Base-by-base conservation (phyloP, 441 rosid genomes). In the Gossypium laxum region DNA sequence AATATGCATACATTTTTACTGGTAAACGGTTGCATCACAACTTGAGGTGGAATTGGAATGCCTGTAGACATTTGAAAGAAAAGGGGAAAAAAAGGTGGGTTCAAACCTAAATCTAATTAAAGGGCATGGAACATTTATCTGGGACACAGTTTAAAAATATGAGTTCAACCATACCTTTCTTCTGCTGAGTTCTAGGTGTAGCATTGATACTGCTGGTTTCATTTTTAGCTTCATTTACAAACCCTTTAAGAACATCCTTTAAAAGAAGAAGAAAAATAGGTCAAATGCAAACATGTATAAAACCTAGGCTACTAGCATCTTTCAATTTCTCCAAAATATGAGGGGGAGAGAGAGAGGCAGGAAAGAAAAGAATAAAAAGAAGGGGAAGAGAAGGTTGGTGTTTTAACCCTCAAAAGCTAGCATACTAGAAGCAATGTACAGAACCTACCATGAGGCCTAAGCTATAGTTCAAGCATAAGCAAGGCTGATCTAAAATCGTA, bases 241-340 rank as follows among this genome's bases (percentile, higher is more conserved):
- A 67, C 64, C 78, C 80, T 57, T 66, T 51, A 38, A 69, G 74
- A 51, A 77, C 64, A 75, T 77, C 85, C 98, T 91, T 85, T 68
- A 66, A 75, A 52, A 71, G 30, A 50, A 71, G 51, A 50, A 72
- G 48, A 72, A 22, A 70, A 52, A 26, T 62, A 26, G 22, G 67
- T 47, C 55, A 64, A 59, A 51, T 72, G 64, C 55, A 67, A 41
- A 63, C 2, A 43, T 50, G n/a, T 61, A 30, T 30, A 30, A 30
- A 5, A 30, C 34, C 34, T 30, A 30, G 34, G 45, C 45, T 45
- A 8, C n/a, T 50, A 50, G 45, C 24, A 62, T 22, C 57, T 48
- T 47, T 18, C 8, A 67, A 11, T 51, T 67, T 51, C 60, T 30
- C 43, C 12, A 67, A 48, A 67, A 12, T 28, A 43, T 21, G 26